These are phyloP conservation scores for Phyllosticta citriasiana DNA, from an alignment of 2,329 filamentous ascomycete genomes.

Conservation along the genomic window DNA sequence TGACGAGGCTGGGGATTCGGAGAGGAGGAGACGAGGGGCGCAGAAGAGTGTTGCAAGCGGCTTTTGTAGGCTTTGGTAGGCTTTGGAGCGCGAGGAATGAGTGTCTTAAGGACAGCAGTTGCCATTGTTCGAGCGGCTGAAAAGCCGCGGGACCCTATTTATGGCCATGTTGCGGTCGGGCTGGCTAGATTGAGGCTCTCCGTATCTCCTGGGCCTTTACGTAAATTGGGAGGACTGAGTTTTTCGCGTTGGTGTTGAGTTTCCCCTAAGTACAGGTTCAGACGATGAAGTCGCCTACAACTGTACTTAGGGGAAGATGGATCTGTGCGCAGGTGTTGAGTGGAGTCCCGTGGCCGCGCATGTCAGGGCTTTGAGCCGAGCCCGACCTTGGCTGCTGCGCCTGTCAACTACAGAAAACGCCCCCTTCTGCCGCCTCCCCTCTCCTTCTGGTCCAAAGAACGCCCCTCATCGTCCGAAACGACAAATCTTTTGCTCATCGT, in stretches of 20 bases:
- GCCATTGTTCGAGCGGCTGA: background rate
- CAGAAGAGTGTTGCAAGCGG: background rate
- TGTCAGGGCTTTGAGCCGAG: background rate
- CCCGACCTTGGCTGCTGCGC: background rate
- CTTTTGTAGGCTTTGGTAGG: too few relatives aligned
- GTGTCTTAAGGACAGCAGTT: background rate
- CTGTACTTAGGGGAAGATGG: slow-evolving; percentile 8
- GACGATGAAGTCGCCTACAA: background rate
- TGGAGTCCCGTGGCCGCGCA: background rate
- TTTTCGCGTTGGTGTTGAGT: slow-evolving; percentile 10
- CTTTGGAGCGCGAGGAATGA: background rate
- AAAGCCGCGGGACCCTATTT: slow-evolving; percentile 4
- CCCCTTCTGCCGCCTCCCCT: background rate
- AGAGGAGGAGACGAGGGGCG: background rate
- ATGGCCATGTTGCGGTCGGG: slow-evolving; percentile 1
- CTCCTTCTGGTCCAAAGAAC: background rate
- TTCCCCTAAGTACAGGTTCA: slow-evolving; percentile 7
- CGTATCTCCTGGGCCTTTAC: slow-evolving; percentile 10
- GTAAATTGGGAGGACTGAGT: slow-evolving; percentile 9
- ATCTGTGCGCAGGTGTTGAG: background rate
- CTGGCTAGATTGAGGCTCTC: background rate
- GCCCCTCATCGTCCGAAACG: background rate
- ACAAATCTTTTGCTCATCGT: background rate
- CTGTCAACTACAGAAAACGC: background rate
- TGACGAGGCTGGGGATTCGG: slow-evolving; percentile 1